Percentiles rank a stretch among this genome's conserved stretches.
Evolutionary conservation across 768 basidiomycete genomes (phyloP).

Genomic region (Nidula microcarpa): DNA sequence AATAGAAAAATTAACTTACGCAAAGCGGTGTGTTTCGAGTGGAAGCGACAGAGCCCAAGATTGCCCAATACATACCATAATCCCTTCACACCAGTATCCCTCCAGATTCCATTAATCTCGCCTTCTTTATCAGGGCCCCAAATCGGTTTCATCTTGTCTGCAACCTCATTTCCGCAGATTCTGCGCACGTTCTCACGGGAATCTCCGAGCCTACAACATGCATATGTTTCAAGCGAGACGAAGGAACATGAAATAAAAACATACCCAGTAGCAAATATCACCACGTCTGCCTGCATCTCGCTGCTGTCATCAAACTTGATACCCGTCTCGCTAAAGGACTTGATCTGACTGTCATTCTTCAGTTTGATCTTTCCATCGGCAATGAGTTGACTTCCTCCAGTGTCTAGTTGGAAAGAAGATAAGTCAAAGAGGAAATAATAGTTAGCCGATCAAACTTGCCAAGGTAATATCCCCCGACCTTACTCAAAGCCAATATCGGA

Average conservation of each 20-base stretch:
- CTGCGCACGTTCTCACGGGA: slow-evolving; percentile 30
- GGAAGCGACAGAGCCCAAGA: slow-evolving; percentile 44
- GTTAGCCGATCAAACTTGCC: slow-evolving; percentile 28
- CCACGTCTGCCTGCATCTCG: slow-evolving; percentile 48
- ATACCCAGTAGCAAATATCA: slow-evolving; percentile 59
- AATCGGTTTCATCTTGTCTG: slow-evolving; percentile 42
- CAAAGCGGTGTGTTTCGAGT: slow-evolving; percentile 59
- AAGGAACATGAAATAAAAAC: background rate
- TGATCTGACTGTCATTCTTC: slow-evolving; percentile 55
- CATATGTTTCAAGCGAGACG: background rate
- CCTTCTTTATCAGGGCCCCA: slow-evolving; percentile 70
- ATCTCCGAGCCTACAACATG: slow-evolving; percentile 38
- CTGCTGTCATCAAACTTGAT: slow-evolving; percentile 47
- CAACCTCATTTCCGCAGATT: slow-evolving; percentile 45
- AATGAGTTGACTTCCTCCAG: slow-evolving; percentile 59
- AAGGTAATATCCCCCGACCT: slow-evolving; percentile 66
- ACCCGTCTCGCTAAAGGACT: slow-evolving; percentile 37
- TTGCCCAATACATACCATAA: slow-evolving; percentile 66
- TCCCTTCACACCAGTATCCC: slow-evolving; percentile 47
- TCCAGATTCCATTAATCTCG: slow-evolving; percentile 49
- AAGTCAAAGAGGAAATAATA: background rate
- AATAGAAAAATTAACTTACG: slow-evolving; percentile 37
- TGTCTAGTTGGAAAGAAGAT: slow-evolving; percentile 31
- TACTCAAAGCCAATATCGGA: slow-evolving; percentile 39
- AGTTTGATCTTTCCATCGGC: slow-evolving; percentile 69